Conservation (phyloP, 139 green algal species). For the Haematococcus lacustris region DNA sequence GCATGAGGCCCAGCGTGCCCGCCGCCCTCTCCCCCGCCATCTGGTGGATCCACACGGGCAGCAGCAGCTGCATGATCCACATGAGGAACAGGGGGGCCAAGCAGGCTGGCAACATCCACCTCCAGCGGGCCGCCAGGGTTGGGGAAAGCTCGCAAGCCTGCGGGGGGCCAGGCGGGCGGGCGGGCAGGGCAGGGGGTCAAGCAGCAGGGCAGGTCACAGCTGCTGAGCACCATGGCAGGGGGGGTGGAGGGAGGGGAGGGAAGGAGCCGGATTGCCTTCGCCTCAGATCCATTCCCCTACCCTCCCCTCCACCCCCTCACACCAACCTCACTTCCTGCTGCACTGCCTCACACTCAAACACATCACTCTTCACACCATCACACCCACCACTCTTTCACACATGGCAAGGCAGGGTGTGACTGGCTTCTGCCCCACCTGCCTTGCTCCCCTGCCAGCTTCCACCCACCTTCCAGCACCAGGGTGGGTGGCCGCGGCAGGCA, state of each 20-base stretch:
- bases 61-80: slow-evolving; percentile 65
- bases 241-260: background rate
- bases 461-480: no score
- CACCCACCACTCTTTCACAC: no score
- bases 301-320: background rate
- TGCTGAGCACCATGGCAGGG: no score
- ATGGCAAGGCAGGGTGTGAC: no score
- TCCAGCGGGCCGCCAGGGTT: slow-evolving; percentile 34
- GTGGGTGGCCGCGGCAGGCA: no score
- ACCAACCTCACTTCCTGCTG: no score
- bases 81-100: slow-evolving; percentile 82
- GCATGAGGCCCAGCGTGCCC: slow-evolving; percentile 70
- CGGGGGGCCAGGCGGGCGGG: background rate
- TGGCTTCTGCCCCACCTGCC: no score
- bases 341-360: no score
- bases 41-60: slow-evolving; percentile 28
- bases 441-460: no score
- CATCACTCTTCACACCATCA: no score
- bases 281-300: background rate
- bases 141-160: slow-evolving; percentile 62
- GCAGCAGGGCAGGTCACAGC: no score
- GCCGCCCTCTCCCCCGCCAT: slow-evolving; percentile 53
- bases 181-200: background rate
- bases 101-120: slow-evolving; percentile 68
- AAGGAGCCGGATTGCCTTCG: background rate